Percentiles rank a stretch among this genome's conserved stretches.
phyloP scores from a whole-genome alignment of 345 rosid species.

The Syzygium jambos region DNA sequence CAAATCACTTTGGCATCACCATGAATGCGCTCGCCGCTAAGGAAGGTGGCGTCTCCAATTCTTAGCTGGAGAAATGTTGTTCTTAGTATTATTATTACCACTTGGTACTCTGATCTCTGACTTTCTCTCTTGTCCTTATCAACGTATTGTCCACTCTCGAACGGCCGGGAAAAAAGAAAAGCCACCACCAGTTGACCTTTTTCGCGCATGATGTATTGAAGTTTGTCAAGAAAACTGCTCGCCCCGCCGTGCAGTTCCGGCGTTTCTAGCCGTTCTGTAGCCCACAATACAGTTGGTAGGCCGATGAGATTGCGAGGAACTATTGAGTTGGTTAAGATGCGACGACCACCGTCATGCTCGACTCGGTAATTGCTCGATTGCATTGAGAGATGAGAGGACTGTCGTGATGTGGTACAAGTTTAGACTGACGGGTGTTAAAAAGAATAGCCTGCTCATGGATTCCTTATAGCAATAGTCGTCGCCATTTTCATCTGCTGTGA shows the following conservation, averaged over 20 bases:
- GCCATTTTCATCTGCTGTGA: not conserved
- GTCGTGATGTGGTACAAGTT: not conserved
- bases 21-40: too few species aligned
- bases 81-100: too few species aligned
- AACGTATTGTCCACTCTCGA: not conserved
- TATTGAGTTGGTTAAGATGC: not conserved
- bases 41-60: too few species aligned
- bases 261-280: not conserved
- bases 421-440: rapidly evolving
- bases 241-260: rapidly evolving
- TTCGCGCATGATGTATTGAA: not conserved
- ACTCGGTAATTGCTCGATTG: not conserved
- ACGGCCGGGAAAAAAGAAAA: not conserved
- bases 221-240: not conserved
- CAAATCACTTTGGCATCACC: too few species aligned
- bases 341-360: not conserved
- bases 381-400: not conserved
- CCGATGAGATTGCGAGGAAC: not conserved
- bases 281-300: not conserved
- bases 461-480: not conserved
- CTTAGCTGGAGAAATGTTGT: too few species aligned
- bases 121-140: too few species aligned
- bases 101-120: too few species aligned
- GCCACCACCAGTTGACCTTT: not conserved
- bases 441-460: not conserved